A percentile compares a stretch with the other conserved stretches of the same genome.
Conservation (phyloP, 2,329 filamentous ascomycete genomes). For the Blastomyces emzantsi region DNA sequence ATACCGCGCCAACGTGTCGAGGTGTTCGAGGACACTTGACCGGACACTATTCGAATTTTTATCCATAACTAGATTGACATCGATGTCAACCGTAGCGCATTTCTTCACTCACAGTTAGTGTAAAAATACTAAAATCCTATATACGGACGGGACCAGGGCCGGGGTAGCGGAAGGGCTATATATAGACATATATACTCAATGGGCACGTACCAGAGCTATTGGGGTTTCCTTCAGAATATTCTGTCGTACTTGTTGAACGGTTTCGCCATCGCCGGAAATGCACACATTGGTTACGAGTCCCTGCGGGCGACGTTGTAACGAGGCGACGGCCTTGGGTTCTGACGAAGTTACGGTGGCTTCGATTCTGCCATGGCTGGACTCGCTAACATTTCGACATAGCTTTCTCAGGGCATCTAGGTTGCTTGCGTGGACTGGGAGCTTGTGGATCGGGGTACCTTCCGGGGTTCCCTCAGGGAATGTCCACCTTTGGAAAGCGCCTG, state of each 20-base stretch:
- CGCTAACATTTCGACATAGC: slow-evolving; percentile 73
- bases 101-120: slow-evolving; percentile 47
- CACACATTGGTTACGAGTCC: slow-evolving; percentile 76
- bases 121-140: background rate
- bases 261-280: slow-evolving; percentile 76
- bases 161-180: background rate
- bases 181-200: slow-evolving; percentile 9
- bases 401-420: slow-evolving; percentile 72
- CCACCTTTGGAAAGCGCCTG: slow-evolving; percentile 82
- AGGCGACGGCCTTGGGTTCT: slow-evolving; percentile 58
- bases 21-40: slow-evolving; percentile 66
- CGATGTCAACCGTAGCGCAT: slow-evolving; percentile 87
- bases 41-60: slow-evolving; percentile 58
- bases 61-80: slow-evolving; percentile 82
- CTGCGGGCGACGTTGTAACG: slow-evolving; percentile 41
- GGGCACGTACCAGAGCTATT: slow-evolving; percentile 69
- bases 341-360: slow-evolving; percentile 78
- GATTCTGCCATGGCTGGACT: slow-evolving; percentile 57
- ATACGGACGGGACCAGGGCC: background rate
- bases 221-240: slow-evolving; percentile 86
- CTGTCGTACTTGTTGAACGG: slow-evolving; percentile 82
- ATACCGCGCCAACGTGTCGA: slow-evolving; percentile 77
- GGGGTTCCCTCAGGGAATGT: slow-evolving; percentile 81
- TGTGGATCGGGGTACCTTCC: slow-evolving; percentile 74
- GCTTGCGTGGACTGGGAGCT: slow-evolving; percentile 82